These are phyloP conservation scores for Funneliformis geosporum DNA, from an alignment of 192 early-diverging fungal species.

Conservation along the genomic window DNA sequence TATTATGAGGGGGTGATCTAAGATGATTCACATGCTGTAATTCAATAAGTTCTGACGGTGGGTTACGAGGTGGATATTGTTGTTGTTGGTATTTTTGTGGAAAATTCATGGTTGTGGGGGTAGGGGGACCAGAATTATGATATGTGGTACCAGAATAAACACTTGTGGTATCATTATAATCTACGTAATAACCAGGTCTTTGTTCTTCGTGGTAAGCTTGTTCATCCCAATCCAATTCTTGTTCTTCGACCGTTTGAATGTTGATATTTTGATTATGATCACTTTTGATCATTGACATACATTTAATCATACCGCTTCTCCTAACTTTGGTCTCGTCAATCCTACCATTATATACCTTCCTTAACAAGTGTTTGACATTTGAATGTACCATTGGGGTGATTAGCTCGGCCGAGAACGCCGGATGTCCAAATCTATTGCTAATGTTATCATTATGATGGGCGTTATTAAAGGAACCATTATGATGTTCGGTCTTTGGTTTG, in stretches of 20 bases:
- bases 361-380: constrained; percentile 62
- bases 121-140: not conserved
- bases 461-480: constrained; percentile 6
- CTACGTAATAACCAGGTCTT: constrained; percentile 10
- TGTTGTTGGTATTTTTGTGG: not conserved
- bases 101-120: not conserved
- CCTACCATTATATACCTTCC: constrained; percentile 59
- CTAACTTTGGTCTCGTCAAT: constrained; percentile 27
- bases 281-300: constrained; percentile 29
- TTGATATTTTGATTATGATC: constrained; percentile 1
- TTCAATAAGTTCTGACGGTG: too few relatives aligned
- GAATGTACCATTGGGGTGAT: constrained; percentile 71
- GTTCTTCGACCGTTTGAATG: constrained; percentile 40
- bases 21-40: not conserved
- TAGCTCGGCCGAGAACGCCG: constrained; percentile 60
- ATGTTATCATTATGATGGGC: constrained; percentile 32
- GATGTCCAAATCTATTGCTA: constrained; percentile 64
- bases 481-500: constrained; percentile 35
- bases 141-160: not conserved
- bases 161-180: not conserved
- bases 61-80: not conserved
- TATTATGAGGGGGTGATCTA: not conserved
- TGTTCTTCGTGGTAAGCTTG: constrained; percentile 26
- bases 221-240: constrained; percentile 43
- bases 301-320: constrained; percentile 34